phyloP scores from a whole-genome alignment of 2,329 filamentous ascomycete genomes.

The Lasiodiplodia sp. region DNA sequence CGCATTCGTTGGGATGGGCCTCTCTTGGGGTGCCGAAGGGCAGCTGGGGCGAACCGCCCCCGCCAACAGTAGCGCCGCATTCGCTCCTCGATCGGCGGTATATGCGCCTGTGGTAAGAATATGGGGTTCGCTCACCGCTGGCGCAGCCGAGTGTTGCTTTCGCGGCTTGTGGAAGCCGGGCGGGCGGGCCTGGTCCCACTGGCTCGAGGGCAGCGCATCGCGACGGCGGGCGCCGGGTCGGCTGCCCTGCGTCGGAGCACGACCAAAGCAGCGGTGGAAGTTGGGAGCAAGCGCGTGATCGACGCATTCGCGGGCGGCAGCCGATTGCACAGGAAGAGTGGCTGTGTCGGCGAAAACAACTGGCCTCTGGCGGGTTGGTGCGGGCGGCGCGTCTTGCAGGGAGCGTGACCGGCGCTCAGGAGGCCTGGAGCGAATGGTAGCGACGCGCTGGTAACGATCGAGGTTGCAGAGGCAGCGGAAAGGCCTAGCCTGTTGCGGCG shows the following conservation, averaged over 20 bases:
- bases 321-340: constrained; percentile 16
- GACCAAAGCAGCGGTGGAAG: constrained; percentile 23
- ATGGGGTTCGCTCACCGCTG: constrained; percentile 21
- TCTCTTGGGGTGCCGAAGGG: not conserved
- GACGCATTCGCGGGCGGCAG: constrained; percentile 17
- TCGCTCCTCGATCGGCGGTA: constrained; percentile 21
- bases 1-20: not conserved
- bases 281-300: constrained; percentile 20
- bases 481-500: not conserved
- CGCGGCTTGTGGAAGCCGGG: not conserved
- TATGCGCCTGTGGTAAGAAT: not conserved
- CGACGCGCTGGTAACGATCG: too few relatives aligned
- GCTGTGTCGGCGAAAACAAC: constrained; percentile 15
- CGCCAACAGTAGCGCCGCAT: constrained; percentile 8
- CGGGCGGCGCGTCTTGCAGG: constrained; percentile 10
- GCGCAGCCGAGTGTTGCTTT: not conserved
- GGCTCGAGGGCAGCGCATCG: not conserved
- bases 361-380: not conserved
- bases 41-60: not conserved
- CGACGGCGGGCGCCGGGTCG: constrained; percentile 14
- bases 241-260: constrained; percentile 13
- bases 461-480: too few relatives aligned
- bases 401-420: constrained; percentile 21
- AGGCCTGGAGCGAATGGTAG: too few relatives aligned
- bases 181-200: not conserved